Evolutionary conservation across 2,329 filamentous ascomycete genomes (phyloP), one percentile per base, ranked within the genome.

Genomic region (Pseudocercospora fijiensis): DNA sequence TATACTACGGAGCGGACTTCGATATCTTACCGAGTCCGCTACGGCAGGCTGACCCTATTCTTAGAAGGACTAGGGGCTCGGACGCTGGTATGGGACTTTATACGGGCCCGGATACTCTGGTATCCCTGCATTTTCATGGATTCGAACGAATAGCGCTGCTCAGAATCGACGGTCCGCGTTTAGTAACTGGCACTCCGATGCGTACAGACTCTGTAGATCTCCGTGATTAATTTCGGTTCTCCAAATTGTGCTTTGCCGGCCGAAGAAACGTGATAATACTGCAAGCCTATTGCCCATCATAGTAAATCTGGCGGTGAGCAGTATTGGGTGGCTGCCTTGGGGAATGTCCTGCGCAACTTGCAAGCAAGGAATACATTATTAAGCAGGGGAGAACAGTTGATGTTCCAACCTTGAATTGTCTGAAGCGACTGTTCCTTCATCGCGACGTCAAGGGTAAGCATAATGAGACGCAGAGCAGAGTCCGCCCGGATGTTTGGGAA

Each of bases 171-270:
- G n/a, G n/a, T n/a, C n/a, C n/a, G n/a, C n/a, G n/a, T n/a, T n/a
- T n/a, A n/a, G n/a, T n/a, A n/a, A n/a, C n/a, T n/a, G n/a, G n/a
- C n/a, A n/a, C n/a, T n/a, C n/a, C n/a, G n/a, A n/a, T n/a, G n/a
- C n/a, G n/a, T n/a, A n/a, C n/a, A n/a, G n/a, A n/a, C n/a, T n/a
- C n/a, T n/a, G n/a, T 47, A 52, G 49, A 52, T 52, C 49, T 52
- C 49, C 24, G 49, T 22, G 49, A 52, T 22, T 52, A 52, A 52
- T 52, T 52, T 52, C 49, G 49, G 49, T 26, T 27, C 49, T 52
- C 49, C 24, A 28, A 52, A 24, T 16, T n/a, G 24, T n/a, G 5
- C 24, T 9, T n/a, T 52, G 24, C 49, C 49, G 49, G 49, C 33
- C n/a, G 33, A n/a, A 52, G 49, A n/a, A 27, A 52, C 8, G 20